A percentile compares a stretch with the other conserved stretches of the same genome.
phyloP scores from a whole-genome alignment of 768 basidiomycete genomes.

The Tricholoma sp. region DNA sequence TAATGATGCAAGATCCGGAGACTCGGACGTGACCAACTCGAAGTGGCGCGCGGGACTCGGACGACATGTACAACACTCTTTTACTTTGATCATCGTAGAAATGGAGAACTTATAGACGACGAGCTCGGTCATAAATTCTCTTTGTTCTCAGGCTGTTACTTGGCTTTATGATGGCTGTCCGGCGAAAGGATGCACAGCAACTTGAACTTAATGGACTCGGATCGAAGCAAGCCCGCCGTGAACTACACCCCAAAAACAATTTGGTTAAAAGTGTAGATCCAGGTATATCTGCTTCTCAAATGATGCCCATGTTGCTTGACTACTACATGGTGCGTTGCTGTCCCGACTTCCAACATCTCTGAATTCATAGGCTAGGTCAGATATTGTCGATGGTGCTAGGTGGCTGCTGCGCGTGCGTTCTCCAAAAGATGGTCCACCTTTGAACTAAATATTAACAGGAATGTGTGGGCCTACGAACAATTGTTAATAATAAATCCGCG shows the following conservation, averaged over 20 bases:
- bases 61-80: background rate
- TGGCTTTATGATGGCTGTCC: slow-evolving; percentile 6
- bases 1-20: too few species aligned
- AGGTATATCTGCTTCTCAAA: slow-evolving; percentile 25
- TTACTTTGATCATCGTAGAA: background rate
- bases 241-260: background rate
- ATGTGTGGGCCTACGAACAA: slow-evolving; percentile 75
- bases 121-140: background rate
- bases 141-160: background rate
- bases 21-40: background rate
- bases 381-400: slow-evolving; percentile 66
- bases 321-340: slow-evolving; percentile 26
- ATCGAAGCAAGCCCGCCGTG: background rate
- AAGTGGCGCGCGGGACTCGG: too few species aligned
- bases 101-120: background rate
- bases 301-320: slow-evolving; percentile 33
- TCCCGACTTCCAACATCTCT: background rate
- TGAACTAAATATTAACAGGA: slow-evolving; percentile 34
- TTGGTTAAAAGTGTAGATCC: slow-evolving; percentile 12
- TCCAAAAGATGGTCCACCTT: background rate
- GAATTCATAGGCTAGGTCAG: slow-evolving; percentile 13
- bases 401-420: slow-evolving; percentile 77
- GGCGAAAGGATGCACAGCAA: slow-evolving; percentile 3
- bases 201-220: background rate
- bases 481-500: slow-evolving; percentile 63